Evolutionary conservation across 2,329 filamentous ascomycete genomes (phyloP).

Genomic region (Trichoderma sp.): DNA sequence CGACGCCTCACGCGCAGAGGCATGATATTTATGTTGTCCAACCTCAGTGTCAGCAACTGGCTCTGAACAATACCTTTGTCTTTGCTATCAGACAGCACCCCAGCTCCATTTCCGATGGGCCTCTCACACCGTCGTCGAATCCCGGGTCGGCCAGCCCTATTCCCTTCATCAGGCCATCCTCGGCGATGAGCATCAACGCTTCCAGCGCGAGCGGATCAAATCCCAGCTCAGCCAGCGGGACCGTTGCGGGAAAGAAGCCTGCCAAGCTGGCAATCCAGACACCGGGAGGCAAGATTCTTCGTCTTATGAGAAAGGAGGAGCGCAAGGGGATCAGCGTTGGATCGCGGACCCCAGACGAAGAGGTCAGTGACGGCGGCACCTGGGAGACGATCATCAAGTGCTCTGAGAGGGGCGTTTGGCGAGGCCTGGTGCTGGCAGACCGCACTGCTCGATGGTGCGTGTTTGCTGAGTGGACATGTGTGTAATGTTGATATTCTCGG

Average conservation of each 20-base stretch:
- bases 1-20: constrained; percentile 94
- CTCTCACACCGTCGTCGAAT: constrained; percentile 49
- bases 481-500: constrained; percentile 29
- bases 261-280: constrained; percentile 95
- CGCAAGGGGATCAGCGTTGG: constrained; percentile 55
- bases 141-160: constrained; percentile 56
- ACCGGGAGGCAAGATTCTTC: constrained; percentile 89
- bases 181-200: constrained; percentile 65
- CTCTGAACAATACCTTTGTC: constrained; percentile 96
- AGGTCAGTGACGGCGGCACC: constrained; percentile 67
- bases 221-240: constrained; percentile 55
- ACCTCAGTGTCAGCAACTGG: constrained; percentile 85
- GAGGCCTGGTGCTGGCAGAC: constrained; percentile 79
- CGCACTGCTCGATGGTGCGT: constrained; percentile 85
- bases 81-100: constrained; percentile 95
- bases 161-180: constrained; percentile 62
- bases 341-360: constrained; percentile 51
- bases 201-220: constrained; percentile 60
- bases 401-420: constrained; percentile 78
- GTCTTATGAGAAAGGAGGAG: constrained; percentile 80
- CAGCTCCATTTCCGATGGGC: constrained; percentile 48
- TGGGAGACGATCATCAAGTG: constrained; percentile 95
- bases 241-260: constrained; percentile 70
- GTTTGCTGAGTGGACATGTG: constrained; percentile 83
- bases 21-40: constrained; percentile 97